phyloP scores from a whole-genome alignment of 2,329 filamentous ascomycete species.

The Falciphora oryzae region DNA sequence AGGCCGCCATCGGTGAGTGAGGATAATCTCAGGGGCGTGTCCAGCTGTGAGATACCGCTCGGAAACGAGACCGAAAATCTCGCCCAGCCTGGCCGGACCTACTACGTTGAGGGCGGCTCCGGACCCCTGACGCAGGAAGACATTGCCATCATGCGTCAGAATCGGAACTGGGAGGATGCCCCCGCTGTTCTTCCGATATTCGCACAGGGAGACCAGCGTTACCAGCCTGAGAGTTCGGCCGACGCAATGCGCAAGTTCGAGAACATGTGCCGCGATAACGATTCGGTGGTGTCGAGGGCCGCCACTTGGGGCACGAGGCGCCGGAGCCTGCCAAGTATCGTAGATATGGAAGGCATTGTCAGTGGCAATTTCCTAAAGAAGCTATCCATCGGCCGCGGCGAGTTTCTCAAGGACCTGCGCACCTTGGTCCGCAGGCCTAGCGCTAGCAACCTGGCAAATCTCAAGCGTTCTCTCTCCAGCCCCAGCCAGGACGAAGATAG shows the following conservation, averaged over 20 bases:
- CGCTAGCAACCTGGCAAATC: constrained; percentile 25
- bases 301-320: constrained; percentile 67
- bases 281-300: constrained; percentile 54
- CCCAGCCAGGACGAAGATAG: constrained; percentile 27
- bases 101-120: constrained; percentile 33
- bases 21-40: constrained; percentile 25
- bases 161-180: constrained; percentile 43
- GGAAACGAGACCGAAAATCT: constrained; percentile 46
- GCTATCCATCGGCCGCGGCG: constrained; percentile 46
- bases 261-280: constrained; percentile 46
- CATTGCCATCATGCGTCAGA: constrained; percentile 41
- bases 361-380: constrained; percentile 60
- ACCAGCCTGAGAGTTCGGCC: constrained; percentile 46
- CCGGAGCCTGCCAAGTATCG: constrained; percentile 54
- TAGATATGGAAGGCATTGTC: constrained; percentile 54
- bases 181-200: constrained; percentile 42
- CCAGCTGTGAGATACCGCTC: constrained; percentile 36
- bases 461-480: constrained; percentile 42
- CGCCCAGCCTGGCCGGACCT: constrained; percentile 42
- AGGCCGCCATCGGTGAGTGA: neutral
- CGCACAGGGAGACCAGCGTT: constrained; percentile 21
- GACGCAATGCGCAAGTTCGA: constrained; percentile 49
- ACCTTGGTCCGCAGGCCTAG: constrained; percentile 47
- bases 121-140: constrained; percentile 41
- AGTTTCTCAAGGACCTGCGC: constrained; percentile 46